These are phyloP conservation scores for Calocybe gambosa DNA, from an alignment of 1,284 basidiomycete genomes.

Conservation along the genomic window DNA sequence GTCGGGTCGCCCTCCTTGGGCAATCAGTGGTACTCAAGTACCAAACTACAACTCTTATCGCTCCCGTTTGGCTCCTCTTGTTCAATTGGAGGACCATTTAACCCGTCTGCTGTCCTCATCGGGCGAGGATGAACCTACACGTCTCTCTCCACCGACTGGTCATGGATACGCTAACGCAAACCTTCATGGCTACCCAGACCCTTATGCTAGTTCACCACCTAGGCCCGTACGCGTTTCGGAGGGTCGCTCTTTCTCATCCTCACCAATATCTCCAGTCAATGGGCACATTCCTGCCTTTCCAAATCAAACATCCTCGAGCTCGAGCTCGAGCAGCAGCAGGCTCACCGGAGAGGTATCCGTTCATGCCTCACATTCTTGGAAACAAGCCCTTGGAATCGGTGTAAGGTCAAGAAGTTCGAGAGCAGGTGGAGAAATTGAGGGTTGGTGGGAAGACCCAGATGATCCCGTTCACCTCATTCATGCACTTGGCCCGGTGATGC, in stretches of 20 bases:
- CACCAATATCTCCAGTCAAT: constrained; percentile 26
- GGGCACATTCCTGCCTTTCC: constrained; percentile 18
- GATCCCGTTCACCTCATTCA: constrained; percentile 70
- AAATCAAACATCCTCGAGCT: constrained; percentile 21
- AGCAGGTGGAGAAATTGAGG: constrained; percentile 62
- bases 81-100: constrained; percentile 61
- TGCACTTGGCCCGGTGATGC: constrained; percentile 56
- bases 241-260: constrained; percentile 27
- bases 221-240: constrained; percentile 43
- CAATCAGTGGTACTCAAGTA: constrained; percentile 41
- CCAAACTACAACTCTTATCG: constrained; percentile 58
- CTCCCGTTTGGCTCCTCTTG: constrained; percentile 54
- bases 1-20: constrained; percentile 38
- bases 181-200: constrained; percentile 18
- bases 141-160: constrained; percentile 29
- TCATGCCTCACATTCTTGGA: constrained; percentile 65
- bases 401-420: constrained; percentile 56
- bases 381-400: constrained; percentile 59
- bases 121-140: constrained; percentile 56
- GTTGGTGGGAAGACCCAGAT: constrained; percentile 79
- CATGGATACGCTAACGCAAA: constrained; percentile 20
- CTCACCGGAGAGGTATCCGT: constrained; percentile 52
- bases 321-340: constrained; percentile 30
- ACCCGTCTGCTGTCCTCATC: constrained; percentile 56
- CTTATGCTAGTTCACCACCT: constrained; percentile 29